phyloP scores from a whole-genome alignment of 2,329 filamentous ascomycete genomes.

The Trichophaea hybrida region DNA sequence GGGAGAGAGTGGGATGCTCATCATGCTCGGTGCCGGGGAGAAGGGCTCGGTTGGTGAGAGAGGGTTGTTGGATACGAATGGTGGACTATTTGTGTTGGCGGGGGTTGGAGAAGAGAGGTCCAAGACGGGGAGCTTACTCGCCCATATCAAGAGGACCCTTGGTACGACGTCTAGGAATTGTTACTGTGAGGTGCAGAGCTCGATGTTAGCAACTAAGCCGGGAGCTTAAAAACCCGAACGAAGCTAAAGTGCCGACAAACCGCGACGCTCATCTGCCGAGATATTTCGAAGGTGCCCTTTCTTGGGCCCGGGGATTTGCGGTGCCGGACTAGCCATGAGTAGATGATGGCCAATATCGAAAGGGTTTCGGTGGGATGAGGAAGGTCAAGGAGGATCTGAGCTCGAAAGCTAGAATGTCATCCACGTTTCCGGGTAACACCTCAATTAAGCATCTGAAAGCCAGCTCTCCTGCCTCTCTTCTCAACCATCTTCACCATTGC shows the following conservation, averaged over 20 bases:
- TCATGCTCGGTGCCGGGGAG: neutral
- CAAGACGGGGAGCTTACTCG: constrained; percentile 43
- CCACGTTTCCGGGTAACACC: neutral
- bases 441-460: too few species aligned
- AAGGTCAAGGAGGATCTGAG: too few species aligned
- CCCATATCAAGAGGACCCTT: constrained; percentile 63
- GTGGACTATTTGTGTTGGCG: constrained; percentile 10
- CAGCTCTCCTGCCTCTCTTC: neutral
- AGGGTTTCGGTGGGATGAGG: too few species aligned
- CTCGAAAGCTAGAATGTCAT: too few species aligned
- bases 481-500: neutral
- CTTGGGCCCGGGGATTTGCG: neutral
- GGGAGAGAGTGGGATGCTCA: neutral
- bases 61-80: constrained; percentile 12
- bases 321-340: neutral
- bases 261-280: constrained; percentile 19
- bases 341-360: neutral
- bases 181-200: constrained; percentile 8
- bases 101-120: constrained; percentile 21
- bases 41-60: constrained; percentile 6
- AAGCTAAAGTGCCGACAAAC: neutral
- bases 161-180: constrained; percentile 49
- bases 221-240: neutral
- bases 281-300: constrained; percentile 13
- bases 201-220: constrained; percentile 4